Evolutionary conservation across 2,329 filamentous ascomycete genomes (phyloP).

Genomic region (Cercospora sp.): DNA sequence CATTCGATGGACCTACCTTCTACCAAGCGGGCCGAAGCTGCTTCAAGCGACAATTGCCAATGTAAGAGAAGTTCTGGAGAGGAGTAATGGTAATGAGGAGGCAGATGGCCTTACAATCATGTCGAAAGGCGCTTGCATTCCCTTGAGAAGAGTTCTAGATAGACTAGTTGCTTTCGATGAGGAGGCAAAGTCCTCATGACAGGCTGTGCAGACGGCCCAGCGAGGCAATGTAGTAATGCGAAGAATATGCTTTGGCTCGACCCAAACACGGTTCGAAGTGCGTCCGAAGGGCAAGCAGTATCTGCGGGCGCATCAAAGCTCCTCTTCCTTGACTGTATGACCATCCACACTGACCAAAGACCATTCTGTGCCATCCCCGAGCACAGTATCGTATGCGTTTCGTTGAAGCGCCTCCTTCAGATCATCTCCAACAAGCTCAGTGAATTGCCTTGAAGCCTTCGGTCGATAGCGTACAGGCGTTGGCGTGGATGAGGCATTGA

Average conservation of each 20-base stretch:
- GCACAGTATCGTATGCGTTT: slow-evolving; percentile 32
- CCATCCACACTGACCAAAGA: slow-evolving; percentile 35
- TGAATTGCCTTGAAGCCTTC: neutral
- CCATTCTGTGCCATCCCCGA: slow-evolving; percentile 29
- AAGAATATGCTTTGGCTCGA: no score
- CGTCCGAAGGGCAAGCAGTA: neutral
- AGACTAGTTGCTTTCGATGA: slow-evolving; percentile 30
- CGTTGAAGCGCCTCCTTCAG: slow-evolving; percentile 25
- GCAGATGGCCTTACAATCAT: slow-evolving; percentile 50
- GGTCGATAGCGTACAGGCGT: neutral
- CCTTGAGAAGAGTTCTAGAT: slow-evolving; percentile 39
- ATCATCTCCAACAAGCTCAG: slow-evolving; percentile 3
- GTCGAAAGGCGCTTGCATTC: slow-evolving; percentile 48
- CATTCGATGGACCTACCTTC: slow-evolving; percentile 55
- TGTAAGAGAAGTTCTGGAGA: slow-evolving; percentile 44
- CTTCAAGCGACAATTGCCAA: slow-evolving; percentile 48
- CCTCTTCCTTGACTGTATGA: slow-evolving; percentile 34
- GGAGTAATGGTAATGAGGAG: slow-evolving; percentile 39
- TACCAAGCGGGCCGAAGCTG: slow-evolving; percentile 38
- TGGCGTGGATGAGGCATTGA: neutral
- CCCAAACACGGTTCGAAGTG: no score
- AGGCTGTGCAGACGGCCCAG: neutral
- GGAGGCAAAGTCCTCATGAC: neutral
- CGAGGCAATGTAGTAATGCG: neutral
- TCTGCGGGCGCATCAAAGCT: slow-evolving; percentile 24